A percentile compares a stretch with the other conserved stretches of the same genome.
phyloP scores from a whole-genome alignment of 202 grass and related monocot species.

The Carex sylvatica region DNA sequence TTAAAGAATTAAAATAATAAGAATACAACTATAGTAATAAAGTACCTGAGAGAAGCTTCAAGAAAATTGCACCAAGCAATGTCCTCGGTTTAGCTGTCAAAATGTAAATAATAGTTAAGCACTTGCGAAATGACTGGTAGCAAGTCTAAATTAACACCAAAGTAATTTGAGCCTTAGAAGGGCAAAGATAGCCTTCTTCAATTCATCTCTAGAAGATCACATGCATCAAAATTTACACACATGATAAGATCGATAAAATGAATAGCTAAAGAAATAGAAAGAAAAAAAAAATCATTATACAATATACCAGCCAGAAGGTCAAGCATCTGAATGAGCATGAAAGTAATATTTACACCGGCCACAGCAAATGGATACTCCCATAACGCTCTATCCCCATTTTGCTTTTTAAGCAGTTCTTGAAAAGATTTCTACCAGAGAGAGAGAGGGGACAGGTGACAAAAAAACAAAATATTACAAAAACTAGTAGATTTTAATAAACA shows the following conservation, averaged over 20 bases:
- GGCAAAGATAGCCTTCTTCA: not conserved
- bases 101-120: not conserved
- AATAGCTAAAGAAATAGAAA: not conserved
- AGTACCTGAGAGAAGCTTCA: slow-evolving; percentile 93
- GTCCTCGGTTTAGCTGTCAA: slow-evolving; percentile 87
- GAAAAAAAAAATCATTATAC: slow-evolving; percentile 8
- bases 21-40: slow-evolving; percentile 8
- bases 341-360: slow-evolving; percentile 98
- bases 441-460: not conserved
- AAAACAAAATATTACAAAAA: not conserved
- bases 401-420: slow-evolving; percentile 90
- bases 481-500: slow-evolving; percentile 5
- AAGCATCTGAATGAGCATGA: slow-evolving; percentile 99
- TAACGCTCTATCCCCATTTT: slow-evolving; percentile 87
- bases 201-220: not conserved
- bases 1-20: slow-evolving; percentile 16
- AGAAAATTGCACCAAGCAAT: slow-evolving; percentile 86
- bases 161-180: slow-evolving; percentile 24
- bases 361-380: slow-evolving; percentile 99
- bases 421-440: slow-evolving; percentile 67
- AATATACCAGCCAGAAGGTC: slow-evolving; percentile 88
- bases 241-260: slow-evolving; percentile 23
- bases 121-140: not conserved
- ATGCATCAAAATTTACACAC: slow-evolving; percentile 24
- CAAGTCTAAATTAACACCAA: not conserved